Evolutionary conservation across 1,284 basidiomycete genomes (phyloP), one percentile per base, ranked within the genome.

Genomic region (Cerrena zonata): DNA sequence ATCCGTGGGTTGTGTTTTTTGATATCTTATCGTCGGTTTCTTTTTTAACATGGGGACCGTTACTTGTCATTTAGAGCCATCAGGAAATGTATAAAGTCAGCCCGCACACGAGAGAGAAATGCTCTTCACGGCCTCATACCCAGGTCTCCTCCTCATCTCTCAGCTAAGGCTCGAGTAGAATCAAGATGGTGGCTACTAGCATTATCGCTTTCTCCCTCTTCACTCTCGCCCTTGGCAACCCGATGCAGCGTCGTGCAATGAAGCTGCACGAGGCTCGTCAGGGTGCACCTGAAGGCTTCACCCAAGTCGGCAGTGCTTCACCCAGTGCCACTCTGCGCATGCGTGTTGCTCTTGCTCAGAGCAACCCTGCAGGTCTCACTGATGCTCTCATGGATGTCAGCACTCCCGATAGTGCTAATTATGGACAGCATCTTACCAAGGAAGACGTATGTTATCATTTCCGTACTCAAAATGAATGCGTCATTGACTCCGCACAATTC

Each of bases 351-450:
- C 65, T 71, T 47, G 60, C 58, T 36, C 67, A 68, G 56, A 59
- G 52, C 55, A 52, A 73, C 54, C 59, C 65, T 47, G 56, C 56
- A 5, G 71, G 69, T 18, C 67, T 74, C 23, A 65, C 70, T 51
- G 52, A 65, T 45, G 63, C 53, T 18, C 64, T 73, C 18, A 62
- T 64, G 51, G 68, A 61, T 39, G 65, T 69, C 54, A 68, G 66
- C 58, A 67, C 62, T 4, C 69, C 69, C 3, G 60, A 59, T 3
- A 69, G 61, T 54, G 43, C 62, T 15, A 60, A 62, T 41, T 69
- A 68, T 54, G 65, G 67, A 12, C 52, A 66, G 46, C 63, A 68
- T 45, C 56, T 71, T 22, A 62, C 62, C 19, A 66, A 68, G 57
- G 61, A 59, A n/a, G 65, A 69, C 59, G 69, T 70, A 52, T n/a